phyloP scores from a whole-genome alignment of 2,329 filamentous ascomycete genomes.

The Penicillium occitanis region DNA sequence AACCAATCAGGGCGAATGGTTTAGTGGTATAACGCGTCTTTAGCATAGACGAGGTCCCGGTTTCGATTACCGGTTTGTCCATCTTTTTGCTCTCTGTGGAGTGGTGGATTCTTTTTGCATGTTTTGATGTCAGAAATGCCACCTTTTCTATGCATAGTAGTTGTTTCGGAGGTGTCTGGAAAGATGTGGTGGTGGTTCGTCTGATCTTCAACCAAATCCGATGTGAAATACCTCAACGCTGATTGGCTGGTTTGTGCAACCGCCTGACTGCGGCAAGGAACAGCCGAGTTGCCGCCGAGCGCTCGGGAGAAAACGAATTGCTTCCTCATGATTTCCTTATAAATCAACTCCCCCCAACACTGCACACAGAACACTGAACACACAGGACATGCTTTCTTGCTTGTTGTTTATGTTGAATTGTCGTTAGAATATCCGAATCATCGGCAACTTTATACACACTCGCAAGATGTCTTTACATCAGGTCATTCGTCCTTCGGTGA shows the following conservation, averaged over 20 bases:
- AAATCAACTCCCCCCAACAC: conserved; percentile 1
- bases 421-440: neutral
- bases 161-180: no score
- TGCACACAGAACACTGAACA: neutral
- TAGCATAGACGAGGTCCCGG: conserved; percentile 9
- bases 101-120: neutral
- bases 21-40: conserved; percentile 17
- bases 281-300: conserved; percentile 19
- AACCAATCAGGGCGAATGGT: conserved; percentile 12
- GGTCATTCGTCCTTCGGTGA: conserved; percentile 42
- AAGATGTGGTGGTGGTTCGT: no score
- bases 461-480: conserved; percentile 43
- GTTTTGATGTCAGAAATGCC: neutral
- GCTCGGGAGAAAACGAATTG: conserved; percentile 1
- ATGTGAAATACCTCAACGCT: conserved; percentile 36
- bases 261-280: conserved; percentile 20
- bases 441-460: neutral
- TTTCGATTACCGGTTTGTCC: conserved; percentile 17
- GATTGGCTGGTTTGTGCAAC: conserved; percentile 35
- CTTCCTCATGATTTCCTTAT: conserved; percentile 10
- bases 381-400: neutral
- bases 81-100: neutral
- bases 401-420: no score
- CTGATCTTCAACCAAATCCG: no score
- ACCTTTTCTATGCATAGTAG: neutral